These are phyloP conservation scores for Solanum pimpinellifolium DNA, from an alignment of 257 asterid species.

Conservation along the genomic window DNA sequence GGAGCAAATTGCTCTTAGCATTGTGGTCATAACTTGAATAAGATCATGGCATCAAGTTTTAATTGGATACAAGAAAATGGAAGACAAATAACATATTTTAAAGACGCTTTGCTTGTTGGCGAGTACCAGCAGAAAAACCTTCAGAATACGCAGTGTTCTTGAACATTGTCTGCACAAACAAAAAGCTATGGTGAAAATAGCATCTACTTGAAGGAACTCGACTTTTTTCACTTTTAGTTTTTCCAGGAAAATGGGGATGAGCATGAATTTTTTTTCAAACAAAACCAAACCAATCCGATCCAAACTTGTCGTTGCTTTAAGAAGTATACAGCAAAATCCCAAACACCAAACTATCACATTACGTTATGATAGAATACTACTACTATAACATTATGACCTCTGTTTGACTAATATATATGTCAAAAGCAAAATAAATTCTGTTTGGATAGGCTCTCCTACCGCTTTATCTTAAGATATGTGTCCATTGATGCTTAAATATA, in stretches of 20 bases:
- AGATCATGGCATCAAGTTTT: neutral
- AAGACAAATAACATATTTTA: neutral
- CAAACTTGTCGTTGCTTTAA: neutral
- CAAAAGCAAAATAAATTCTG: neutral
- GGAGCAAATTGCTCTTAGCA: neutral
- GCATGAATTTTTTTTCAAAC: too few relatives aligned
- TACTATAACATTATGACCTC: neutral
- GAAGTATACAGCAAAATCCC: neutral
- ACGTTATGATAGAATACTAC: neutral
- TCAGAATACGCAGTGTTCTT: conserved; percentile 67
- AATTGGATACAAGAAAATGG: neutral
- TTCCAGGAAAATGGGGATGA: too few relatives aligned
- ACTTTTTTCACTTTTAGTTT: too few relatives aligned
- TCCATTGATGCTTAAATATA: neutral
- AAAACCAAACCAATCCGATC: too few relatives aligned
- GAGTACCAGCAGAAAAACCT: conserved; percentile 53
- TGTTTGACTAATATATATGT: neutral
- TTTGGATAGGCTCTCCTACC: neutral
- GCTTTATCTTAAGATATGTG: neutral
- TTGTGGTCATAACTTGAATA: neutral
- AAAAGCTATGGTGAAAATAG: neutral
- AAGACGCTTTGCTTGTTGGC: conserved; percentile 30
- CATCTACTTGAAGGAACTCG: neutral
- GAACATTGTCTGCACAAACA: conserved; percentile 38
- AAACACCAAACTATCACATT: neutral